Percentiles rank a stretch among this genome's conserved stretches.
Conservation (phyloP, 495 filamentous ascomycete species). For the Talaromyces adpressus region DNA sequence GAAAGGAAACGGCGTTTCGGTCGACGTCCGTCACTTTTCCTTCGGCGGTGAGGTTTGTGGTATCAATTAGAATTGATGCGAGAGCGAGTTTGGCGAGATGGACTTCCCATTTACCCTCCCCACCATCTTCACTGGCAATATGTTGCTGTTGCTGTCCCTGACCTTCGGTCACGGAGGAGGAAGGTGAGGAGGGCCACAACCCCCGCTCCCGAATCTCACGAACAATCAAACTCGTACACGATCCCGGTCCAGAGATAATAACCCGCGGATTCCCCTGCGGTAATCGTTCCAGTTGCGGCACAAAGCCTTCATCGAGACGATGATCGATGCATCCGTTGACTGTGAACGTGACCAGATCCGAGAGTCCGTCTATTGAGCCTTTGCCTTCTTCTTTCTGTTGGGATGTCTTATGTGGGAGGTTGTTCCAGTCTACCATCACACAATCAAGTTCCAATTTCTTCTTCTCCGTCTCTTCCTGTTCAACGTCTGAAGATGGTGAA, state of each 20-base stretch:
- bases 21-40: slow-evolving; percentile 73
- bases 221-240: slow-evolving; percentile 73
- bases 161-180: slow-evolving; percentile 11
- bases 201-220: slow-evolving; percentile 44
- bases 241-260: slow-evolving; percentile 60
- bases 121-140: slow-evolving; percentile 14
- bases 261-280: slow-evolving; percentile 42
- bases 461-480: slow-evolving; percentile 14
- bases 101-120: slow-evolving; percentile 25
- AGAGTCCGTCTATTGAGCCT: slow-evolving; percentile 25
- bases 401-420: slow-evolving; percentile 34
- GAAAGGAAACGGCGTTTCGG: slow-evolving; percentile 52
- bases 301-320: slow-evolving; percentile 70
- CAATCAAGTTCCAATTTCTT: slow-evolving; percentile 20
- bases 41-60: slow-evolving; percentile 58
- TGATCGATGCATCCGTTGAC: slow-evolving; percentile 85
- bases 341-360: slow-evolving; percentile 29
- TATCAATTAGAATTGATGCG: slow-evolving; percentile 79
- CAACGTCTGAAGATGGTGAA: not conserved
- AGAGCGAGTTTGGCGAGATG: slow-evolving; percentile 72
- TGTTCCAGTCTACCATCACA: slow-evolving; percentile 88
- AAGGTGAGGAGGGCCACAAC: slow-evolving; percentile 43
- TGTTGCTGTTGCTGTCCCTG: not conserved
- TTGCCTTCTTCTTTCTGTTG: not conserved
- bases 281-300: slow-evolving; percentile 31